Percentiles rank a stretch among this genome's conserved stretches.
Evolutionary conservation across 169 alveolate species (phyloP).

Genomic region (Plasmodium malariae): DNA sequence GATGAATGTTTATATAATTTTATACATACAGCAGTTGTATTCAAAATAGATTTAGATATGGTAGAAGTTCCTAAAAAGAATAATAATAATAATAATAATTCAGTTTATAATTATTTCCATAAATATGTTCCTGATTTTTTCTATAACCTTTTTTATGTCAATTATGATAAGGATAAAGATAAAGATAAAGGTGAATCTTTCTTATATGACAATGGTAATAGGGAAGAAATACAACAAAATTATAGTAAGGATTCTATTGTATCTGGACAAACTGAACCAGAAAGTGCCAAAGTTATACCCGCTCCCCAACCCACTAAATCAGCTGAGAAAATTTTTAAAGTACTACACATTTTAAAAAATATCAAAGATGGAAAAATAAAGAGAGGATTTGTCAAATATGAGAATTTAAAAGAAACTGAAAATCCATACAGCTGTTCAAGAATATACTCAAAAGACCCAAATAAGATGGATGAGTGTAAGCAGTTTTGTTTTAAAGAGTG

Average conservation of each 20-base stretch:
- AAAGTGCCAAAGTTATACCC: neutral
- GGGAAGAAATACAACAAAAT: too few species aligned
- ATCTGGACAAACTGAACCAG: neutral
- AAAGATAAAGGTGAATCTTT: neutral
- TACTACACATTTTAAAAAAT: slow-evolving; percentile 36
- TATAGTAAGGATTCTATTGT: too few species aligned
- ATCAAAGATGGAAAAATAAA: slow-evolving; percentile 15
- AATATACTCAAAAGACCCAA: neutral
- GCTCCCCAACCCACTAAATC: neutral
- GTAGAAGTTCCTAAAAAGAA: slow-evolving; percentile 32
- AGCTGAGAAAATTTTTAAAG: neutral
- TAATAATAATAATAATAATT: neutral
- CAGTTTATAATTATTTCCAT: neutral
- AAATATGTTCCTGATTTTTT: slow-evolving; percentile 18
- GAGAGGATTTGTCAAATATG: slow-evolving; percentile 10
- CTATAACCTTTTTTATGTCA: neutral
- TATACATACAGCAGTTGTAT: slow-evolving; percentile 51
- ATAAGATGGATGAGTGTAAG: slow-evolving; percentile 6
- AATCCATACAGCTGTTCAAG: slow-evolving; percentile 29
- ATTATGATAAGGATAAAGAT: neutral
- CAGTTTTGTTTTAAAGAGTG: slow-evolving; percentile 38
- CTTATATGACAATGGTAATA: too few species aligned
- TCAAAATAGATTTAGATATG: slow-evolving; percentile 26
- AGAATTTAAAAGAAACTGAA: slow-evolving; percentile 13
- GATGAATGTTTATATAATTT: slow-evolving; percentile 26